Base-by-base conservation (phyloP, 2,329 filamentous ascomycete species). In the Cytospora piceae region DNA sequence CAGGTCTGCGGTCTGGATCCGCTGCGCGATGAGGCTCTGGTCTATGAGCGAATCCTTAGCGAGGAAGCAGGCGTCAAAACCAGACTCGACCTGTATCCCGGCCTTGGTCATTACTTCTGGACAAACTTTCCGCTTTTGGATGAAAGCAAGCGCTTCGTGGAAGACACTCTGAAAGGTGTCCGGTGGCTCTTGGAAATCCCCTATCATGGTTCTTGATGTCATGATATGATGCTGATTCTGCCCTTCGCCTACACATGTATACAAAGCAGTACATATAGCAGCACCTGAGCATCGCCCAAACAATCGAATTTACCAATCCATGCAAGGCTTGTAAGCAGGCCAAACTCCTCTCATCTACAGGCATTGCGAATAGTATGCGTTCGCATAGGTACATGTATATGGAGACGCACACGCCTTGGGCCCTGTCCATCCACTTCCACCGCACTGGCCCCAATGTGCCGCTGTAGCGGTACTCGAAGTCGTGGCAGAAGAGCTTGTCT, bases 1-100 rank as follows among this genome's bases (percentile, higher is more conserved):
- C 81, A 84, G 70, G 75, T 84, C 0, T 79, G 77, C 67, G 83
- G 82, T n/a, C 65, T 81, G 65, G 84, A 86, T 70, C 79, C 79
- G 0, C 69, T 82, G 2, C 73, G 84, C 2, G 84, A 86, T 65
- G 83, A 85, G 62, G 81, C 74, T 0, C 65, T 86, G 58, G 78
- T 85, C 0, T 86, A 84, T 68, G 82, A 83, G 66, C 70, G 77
- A 34, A 69, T 81, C 5, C 71, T 85, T 63, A 73, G 77, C 46
- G 78, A 81, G 42, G 78, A 81, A 46, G 73, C 61, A 17, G 70
- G 73, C 0, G 75, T 83, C 4, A 71, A 75, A 67, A 83, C 81
- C 3, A 76, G 73, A 56, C 32, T 83, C 17, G 77, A 82, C 51
- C 4, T 74, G 3, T 74, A 74, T 27, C 65, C 67, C 9, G 72